Percentiles rank a stretch among this genome's conserved stretches.
These are phyloP conservation scores for Ustilago tritici DNA, from an alignment of 1,284 basidiomycete genomes.

Conservation along the genomic window DNA sequence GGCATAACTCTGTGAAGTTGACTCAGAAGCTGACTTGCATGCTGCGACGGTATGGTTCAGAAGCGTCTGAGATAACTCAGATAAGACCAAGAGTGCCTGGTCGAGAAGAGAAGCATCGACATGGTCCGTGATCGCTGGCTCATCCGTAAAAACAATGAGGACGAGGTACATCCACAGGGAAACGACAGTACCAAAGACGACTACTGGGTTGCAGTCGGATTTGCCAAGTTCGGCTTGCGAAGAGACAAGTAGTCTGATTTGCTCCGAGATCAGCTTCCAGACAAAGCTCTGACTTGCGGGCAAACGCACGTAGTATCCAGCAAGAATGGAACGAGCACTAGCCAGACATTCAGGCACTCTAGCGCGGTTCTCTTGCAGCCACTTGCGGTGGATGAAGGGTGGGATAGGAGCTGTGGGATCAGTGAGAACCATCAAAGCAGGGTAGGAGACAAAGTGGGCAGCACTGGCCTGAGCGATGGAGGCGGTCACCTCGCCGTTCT, in stretches of 20 bases:
- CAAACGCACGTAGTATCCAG: constrained; percentile 59
- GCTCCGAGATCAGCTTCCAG: constrained; percentile 53
- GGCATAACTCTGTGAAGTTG: constrained; percentile 16
- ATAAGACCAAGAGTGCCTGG: constrained; percentile 45
- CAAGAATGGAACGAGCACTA: constrained; percentile 55
- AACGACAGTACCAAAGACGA: constrained; percentile 52
- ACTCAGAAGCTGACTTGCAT: constrained; percentile 13
- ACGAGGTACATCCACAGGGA: constrained; percentile 64
- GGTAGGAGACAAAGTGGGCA: constrained; percentile 62
- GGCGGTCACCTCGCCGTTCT: constrained; percentile 44
- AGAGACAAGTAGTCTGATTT: constrained; percentile 34
- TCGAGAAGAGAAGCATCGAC: constrained; percentile 52
- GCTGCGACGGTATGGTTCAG: constrained; percentile 19
- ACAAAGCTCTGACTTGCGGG: constrained; percentile 57
- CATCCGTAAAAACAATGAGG: constrained; percentile 57
- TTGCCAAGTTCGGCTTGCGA: constrained; percentile 17
- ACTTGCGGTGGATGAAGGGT: constrained; percentile 61
- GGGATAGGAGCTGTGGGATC: constrained; percentile 63
- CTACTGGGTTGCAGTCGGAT: constrained; percentile 25
- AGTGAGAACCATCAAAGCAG: constrained; percentile 61
- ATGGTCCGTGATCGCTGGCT: constrained; percentile 41
- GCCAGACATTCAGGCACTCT: constrained; percentile 53
- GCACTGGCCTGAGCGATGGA: constrained; percentile 59
- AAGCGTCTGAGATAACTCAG: constrained; percentile 44
- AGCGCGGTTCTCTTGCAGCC: constrained; percentile 57